Base-by-base conservation (phyloP, 106 monocot genomes). In the Dioscorea dumetorum region DNA sequence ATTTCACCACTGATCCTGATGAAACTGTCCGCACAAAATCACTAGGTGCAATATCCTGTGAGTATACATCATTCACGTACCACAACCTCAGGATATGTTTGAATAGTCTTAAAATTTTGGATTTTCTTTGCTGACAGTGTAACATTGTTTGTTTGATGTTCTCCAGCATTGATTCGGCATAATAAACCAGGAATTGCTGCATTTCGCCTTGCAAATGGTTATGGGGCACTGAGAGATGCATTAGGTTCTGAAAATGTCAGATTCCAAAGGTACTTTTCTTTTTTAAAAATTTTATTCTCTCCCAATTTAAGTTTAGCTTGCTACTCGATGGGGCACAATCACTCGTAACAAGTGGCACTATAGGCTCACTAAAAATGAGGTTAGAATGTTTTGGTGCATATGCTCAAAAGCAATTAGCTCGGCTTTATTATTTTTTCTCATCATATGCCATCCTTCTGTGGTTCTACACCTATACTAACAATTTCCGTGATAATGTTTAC, bases 31-130 rank as follows among this genome's bases (percentile, higher is more conserved):
- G 95, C 15, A 78, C 90, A 57, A 91, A 95, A 63, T 83, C 91
- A 72, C 95, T 95, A 74, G 95, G 95, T 62, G 91, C 95, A 66
- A 88, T 91, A 67, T 91, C 91, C 11, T 95, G 94, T 91, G 72
- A 74, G 90, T 76, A 64, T 41, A 7, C 54, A 56, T 56, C 15
- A 14, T 56, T 56, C 54, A 18, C 54, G 10, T 41, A 56, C 19
- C 13, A 8, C 19, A 56, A 5, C 0, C 4, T 56, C 54, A 18
- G 54, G 2, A 18, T 4, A 0, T 18, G 4, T 5, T 56, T 19
- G 16, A n/a, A n/a, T 16, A 5, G 0, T 18, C 3, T 15, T 4
- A 56, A 56, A 56, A 12, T 4, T 56, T 56, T 12, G 54, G 54
- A 16, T 16, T 12, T 19, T 0, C 54, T 19, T 9, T 0, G 54